Base-by-base conservation (phyloP, 495 filamentous ascomycete genomes). In the Tuber brumale region DNA sequence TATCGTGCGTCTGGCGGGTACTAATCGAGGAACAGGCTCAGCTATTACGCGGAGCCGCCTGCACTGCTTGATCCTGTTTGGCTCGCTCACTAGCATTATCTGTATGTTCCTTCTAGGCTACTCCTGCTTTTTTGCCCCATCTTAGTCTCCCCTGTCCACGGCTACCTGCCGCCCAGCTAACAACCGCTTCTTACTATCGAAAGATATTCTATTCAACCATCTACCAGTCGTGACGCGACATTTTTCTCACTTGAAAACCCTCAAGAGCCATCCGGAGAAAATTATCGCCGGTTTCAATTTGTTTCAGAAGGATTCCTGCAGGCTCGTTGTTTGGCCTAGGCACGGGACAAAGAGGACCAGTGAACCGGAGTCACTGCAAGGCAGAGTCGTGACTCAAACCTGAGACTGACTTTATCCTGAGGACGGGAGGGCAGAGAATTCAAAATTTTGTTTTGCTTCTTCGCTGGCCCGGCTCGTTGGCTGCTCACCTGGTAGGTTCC, bases 221-320 rank as follows among this genome's bases (percentile, higher is more conserved):
- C 76, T 72, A 76, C 57, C 27, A 78, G 70, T 45, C 78, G 48
- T 74, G 31, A 72, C 74, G 44, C 76, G 76, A 75, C 51, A 45
- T 69, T 69, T 70, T 69, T 79, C 73, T 69, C 70, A 72, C 51
- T 46, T 51, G 27, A 48, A 39, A 35, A 42, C 57, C 57, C 35
- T 71, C 72, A 44, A 69, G 77, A 77, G 42, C 51, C 46, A 75
- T 70, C 74, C 70, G 72, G 76, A 70, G 37, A 70, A 57, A 45
- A 70, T 41, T 72, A 72, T 48, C 74, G 66, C 69, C 72, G 76
- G 76, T 79, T 61, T 35, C 61, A 57, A 51, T 77, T 66, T 72
- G 75, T 70, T 79, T 80, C 77, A 70, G 78, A 71, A 79, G 78
- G 78, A 61, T 80, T 79, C 73, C 78, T 80, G 78, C 78, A 80